Evolutionary conservation across 345 rosid species (phyloP).

Genomic region (Angophora floribunda): DNA sequence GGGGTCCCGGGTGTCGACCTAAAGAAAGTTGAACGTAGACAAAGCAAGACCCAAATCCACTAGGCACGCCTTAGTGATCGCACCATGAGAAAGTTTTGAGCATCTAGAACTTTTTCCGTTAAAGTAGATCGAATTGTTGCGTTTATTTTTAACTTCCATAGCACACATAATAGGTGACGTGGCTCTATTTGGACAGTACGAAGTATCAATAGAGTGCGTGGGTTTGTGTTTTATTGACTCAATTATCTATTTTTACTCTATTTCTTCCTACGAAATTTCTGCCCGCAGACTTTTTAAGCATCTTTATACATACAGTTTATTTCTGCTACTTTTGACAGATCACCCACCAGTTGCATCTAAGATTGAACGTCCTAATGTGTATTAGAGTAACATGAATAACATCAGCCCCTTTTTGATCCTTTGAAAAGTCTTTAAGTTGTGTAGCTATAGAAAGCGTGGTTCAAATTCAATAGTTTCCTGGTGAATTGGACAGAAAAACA

Average conservation of each 20-base stretch:
- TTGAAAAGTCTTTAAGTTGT: neutral
- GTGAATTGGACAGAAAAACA: neutral
- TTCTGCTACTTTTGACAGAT: neutral
- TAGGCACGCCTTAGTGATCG: too few species aligned
- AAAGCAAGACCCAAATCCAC: too few species aligned
- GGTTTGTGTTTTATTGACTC: neutral
- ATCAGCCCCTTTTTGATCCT: neutral
- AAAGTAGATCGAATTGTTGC: neutral
- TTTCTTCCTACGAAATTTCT: neutral
- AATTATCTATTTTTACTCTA: fast-evolving
- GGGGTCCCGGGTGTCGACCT: too few species aligned
- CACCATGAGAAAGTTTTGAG: too few species aligned
- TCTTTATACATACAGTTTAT: neutral
- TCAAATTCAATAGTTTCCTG: neutral
- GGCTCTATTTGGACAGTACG: neutral
- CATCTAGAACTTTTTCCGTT: too few species aligned
- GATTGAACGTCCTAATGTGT: neutral
- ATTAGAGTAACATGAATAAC: too few species aligned
- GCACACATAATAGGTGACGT: neutral
- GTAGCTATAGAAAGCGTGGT: too few species aligned
- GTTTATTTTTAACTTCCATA: neutral
- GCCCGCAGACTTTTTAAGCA: neutral
- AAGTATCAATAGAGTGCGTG: neutral
- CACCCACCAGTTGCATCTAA: neutral
- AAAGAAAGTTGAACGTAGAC: too few species aligned